These are phyloP conservation scores for Pseudocercospora fuligena DNA, from an alignment of 2,329 filamentous ascomycete genomes.

Conservation along the genomic window DNA sequence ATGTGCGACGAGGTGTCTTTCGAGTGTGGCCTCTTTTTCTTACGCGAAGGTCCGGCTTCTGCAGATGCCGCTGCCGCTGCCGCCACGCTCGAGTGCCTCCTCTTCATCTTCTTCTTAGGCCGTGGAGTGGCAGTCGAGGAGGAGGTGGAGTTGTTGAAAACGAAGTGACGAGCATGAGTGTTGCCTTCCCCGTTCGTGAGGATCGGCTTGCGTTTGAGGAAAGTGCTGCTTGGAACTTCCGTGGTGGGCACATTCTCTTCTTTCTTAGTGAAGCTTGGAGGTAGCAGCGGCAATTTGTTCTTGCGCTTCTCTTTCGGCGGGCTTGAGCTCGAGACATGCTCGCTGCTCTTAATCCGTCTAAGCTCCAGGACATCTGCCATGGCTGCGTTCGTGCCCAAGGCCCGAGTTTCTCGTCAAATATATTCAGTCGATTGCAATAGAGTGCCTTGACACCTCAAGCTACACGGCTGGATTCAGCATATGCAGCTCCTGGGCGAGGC, in stretches of 20 bases:
- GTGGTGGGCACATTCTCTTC: not conserved
- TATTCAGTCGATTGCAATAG: not conserved
- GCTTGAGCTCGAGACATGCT: not conserved
- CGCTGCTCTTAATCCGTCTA: not conserved
- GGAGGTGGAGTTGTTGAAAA: not conserved
- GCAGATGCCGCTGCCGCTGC: not conserved
- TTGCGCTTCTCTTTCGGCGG: not conserved
- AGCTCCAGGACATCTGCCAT: slow-evolving; percentile 7
- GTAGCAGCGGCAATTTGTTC: not conserved
- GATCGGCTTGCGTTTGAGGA: not conserved
- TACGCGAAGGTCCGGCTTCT: slow-evolving; percentile 8
- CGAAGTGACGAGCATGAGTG: not conserved
- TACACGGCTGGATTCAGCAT: no score
- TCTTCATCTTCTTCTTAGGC: slow-evolving; percentile 4
- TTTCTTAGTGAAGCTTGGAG: not conserved
- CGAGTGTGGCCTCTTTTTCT: slow-evolving; percentile 2
- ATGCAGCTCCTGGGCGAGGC: no score
- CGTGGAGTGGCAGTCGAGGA: slow-evolving; percentile 2
- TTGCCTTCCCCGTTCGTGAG: slow-evolving; percentile 7
- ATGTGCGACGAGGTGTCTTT: not conserved
- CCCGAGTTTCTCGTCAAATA: not conserved
- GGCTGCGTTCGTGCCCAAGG: not conserved
- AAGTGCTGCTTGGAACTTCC: not conserved
- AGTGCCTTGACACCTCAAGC: not conserved
- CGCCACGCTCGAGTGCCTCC: slow-evolving; percentile 1